These are phyloP conservation scores for Exsudoporus frostii DNA, from an alignment of 768 basidiomycete species.

Conservation along the genomic window DNA sequence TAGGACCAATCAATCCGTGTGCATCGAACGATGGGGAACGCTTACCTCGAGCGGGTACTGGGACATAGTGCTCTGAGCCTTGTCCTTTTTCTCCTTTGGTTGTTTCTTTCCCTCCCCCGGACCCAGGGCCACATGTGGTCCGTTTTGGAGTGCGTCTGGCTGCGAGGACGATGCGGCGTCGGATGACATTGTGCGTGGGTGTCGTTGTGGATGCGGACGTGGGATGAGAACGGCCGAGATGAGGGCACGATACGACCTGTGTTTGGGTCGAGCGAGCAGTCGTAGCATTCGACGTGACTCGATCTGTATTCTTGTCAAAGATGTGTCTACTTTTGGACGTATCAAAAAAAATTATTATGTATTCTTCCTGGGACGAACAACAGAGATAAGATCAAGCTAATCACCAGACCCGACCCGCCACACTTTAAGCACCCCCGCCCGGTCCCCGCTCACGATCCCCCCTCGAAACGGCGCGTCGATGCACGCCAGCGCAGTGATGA, in stretches of 20 bases:
- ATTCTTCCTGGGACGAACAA: too few species aligned
- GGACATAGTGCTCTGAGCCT: slow-evolving; percentile 31
- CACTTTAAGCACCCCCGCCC: slow-evolving; percentile 86
- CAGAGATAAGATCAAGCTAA: slow-evolving; percentile 3
- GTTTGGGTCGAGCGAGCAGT: slow-evolving; percentile 30
- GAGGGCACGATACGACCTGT: slow-evolving; percentile 22
- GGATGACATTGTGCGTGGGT: slow-evolving; percentile 46
- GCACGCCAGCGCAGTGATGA: slow-evolving; percentile 79
- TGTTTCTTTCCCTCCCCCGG: slow-evolving; percentile 36
- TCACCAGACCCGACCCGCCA: slow-evolving; percentile 70
- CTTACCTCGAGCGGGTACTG: slow-evolving; percentile 64
- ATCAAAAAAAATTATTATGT: background rate
- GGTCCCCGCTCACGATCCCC: slow-evolving; percentile 88
- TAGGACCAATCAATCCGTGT: too few species aligned
- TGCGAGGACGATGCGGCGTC: slow-evolving; percentile 47
- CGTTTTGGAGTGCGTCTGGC: slow-evolving; percentile 43
- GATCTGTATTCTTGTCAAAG: background rate
- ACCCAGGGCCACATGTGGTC: slow-evolving; percentile 34
- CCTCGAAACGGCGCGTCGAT: slow-evolving; percentile 93
- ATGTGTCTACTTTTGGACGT: slow-evolving; percentile 26
- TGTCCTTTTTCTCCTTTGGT: slow-evolving; percentile 46
- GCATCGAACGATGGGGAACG: background rate
- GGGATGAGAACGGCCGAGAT: slow-evolving; percentile 8
- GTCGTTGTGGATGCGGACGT: background rate
- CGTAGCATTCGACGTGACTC: slow-evolving; percentile 33